Conservation (phyloP, 352 stramenopile genomes). For the Phytophthora litchii region DNA sequence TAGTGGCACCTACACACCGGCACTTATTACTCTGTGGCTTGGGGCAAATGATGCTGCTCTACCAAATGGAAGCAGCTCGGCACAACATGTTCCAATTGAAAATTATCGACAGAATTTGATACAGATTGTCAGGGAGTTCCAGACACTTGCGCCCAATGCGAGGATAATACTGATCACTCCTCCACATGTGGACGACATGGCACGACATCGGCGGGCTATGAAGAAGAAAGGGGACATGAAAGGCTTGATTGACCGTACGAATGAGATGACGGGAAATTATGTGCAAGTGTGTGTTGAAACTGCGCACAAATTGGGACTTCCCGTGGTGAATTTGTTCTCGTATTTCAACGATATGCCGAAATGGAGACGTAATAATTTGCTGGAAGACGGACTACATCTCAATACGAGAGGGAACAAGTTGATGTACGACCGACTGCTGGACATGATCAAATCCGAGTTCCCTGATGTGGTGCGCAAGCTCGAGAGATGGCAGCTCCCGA, state of each 20-base stretch:
- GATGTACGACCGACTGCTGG: slow-evolving; percentile 46
- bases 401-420: slow-evolving; percentile 54
- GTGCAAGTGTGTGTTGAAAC: slow-evolving; percentile 45
- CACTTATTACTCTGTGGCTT: slow-evolving; percentile 62
- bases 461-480: slow-evolving; percentile 30
- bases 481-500: slow-evolving; percentile 21
- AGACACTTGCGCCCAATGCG: slow-evolving; percentile 20
- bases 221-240: slow-evolving; percentile 17
- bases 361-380: slow-evolving; percentile 42
- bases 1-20: slow-evolving; percentile 33
- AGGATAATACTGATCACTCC: slow-evolving; percentile 56
- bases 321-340: slow-evolving; percentile 50
- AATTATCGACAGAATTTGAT: slow-evolving; percentile 54
- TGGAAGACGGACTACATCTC: slow-evolving; percentile 65
- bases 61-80: slow-evolving; percentile 25
- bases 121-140: slow-evolving; percentile 34
- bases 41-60: slow-evolving; percentile 68
- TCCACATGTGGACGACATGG: slow-evolving; percentile 44
- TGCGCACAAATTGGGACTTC: slow-evolving; percentile 28
- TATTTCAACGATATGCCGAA: slow-evolving; percentile 53
- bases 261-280: slow-evolving; percentile 44
- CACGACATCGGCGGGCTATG: slow-evolving; percentile 15
- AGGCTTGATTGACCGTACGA: slow-evolving; percentile 43
- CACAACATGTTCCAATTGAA: slow-evolving; percentile 55
- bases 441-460: slow-evolving; percentile 42